Conservation (phyloP, 2,329 filamentous ascomycete genomes). For the Chaetoscypha palmicola region DNA sequence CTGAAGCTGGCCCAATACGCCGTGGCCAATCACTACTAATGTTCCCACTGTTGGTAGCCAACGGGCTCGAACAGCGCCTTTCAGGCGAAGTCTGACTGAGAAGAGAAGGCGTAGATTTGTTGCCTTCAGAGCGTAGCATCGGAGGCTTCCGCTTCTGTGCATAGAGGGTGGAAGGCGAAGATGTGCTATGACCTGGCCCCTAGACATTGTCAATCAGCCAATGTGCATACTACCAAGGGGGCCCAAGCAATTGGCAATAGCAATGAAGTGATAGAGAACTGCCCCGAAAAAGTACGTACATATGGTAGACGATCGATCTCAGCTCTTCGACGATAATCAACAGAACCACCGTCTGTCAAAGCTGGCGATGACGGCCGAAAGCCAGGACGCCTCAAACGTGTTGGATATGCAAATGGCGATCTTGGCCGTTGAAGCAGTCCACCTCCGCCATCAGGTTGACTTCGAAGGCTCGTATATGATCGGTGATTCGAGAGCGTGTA, state of each 20-base stretch:
- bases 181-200: constrained; percentile 21
- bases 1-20: constrained; percentile 17
- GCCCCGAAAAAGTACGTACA: constrained; percentile 19
- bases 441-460: constrained; percentile 37
- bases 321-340: constrained; percentile 29
- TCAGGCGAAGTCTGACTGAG: constrained; percentile 24
- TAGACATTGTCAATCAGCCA: constrained; percentile 5
- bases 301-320: constrained; percentile 28
- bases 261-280: background rate
- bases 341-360: constrained; percentile 28
- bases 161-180: constrained; percentile 28
- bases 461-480: constrained; percentile 43
- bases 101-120: constrained; percentile 26
- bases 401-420: constrained; percentile 53
- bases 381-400: constrained; percentile 48
- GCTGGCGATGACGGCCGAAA: constrained; percentile 31
- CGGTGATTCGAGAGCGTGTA: constrained; percentile 39
- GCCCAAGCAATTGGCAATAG: too few species aligned
- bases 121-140: constrained; percentile 23
- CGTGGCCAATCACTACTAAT: constrained; percentile 19
- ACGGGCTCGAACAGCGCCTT: constrained; percentile 24
- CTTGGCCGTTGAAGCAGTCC: constrained; percentile 43
- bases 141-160: constrained; percentile 25
- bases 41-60: constrained; percentile 14
- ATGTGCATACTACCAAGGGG: too few species aligned